Evolutionary conservation across 768 basidiomycete species (phyloP), one percentile per base, ranked within the genome.

Genomic region (Pleurotus citrinopileatus): DNA sequence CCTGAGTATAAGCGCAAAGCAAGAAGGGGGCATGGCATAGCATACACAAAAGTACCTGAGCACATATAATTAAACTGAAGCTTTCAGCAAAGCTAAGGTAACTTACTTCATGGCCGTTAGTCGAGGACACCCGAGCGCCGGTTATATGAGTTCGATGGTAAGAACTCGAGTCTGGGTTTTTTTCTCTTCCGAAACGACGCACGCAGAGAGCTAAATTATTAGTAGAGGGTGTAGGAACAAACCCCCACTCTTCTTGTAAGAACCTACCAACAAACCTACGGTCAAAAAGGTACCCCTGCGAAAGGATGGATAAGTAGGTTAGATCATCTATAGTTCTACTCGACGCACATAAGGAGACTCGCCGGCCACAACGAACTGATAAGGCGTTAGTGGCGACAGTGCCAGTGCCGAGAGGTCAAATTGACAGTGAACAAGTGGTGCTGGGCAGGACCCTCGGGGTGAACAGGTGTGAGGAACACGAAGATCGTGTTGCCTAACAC

Each of bases 401-500:
- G 90, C 79, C 40, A 94, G 69, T 17, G 89, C 83, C 6, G 84
- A 91, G 42, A 94, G 74, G 48, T 86, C 76, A 66, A 84, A 74
- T 47, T 78, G 74, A 34, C 90, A 67, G 57, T 78, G 77, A 17
- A 91, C 78, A 13, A 96, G 73, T 1, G 91, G 86, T 15, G 84
- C 71, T 20, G 91, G 86, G 64, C 93, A 96, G 8, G 72, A 63
- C 13, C 64, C 60, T 25, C 68, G 59, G 27, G 52, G 52, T 10
- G 17, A 37, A 68, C 93, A 96, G n/a, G 67, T 67, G 67, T 95
- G 89, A 12, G 77, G 68, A 8, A 78, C 78, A 48, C 93, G 76
- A 40, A 95, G 69, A 64, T 96, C 93, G 65, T 95, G 93, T 63
- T 94, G 92, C 22, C 93, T 80, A 8, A 94, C 91, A 25, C 86